phyloP scores from a whole-genome alignment of 192 early-diverging fungal species.

The Rhizophagus clarus region DNA sequence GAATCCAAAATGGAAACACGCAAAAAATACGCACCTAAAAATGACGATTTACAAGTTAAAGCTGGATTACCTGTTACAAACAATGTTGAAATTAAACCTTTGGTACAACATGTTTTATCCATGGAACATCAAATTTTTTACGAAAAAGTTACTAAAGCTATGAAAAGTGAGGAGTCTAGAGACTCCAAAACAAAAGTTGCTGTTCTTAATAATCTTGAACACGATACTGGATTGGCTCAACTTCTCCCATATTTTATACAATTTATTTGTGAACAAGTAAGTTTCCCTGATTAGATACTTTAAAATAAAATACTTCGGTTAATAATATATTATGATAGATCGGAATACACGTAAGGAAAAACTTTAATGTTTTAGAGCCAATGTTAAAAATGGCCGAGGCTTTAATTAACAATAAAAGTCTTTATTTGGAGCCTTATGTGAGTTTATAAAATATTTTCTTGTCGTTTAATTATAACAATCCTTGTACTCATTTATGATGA shows the following conservation, averaged over 20 bases:
- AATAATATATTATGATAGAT: conserved; percentile 46
- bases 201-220: conserved; percentile 80
- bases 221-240: conserved; percentile 93
- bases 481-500: not conserved
- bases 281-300: not conserved
- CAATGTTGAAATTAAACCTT: conserved; percentile 57
- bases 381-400: conserved; percentile 82
- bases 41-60: not conserved
- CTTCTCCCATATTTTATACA: conserved; percentile 95
- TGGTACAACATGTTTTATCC: conserved; percentile 90
- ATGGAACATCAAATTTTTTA: conserved; percentile 94
- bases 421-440: conserved; percentile 95
- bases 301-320: not conserved
- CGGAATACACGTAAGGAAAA: conserved; percentile 73
- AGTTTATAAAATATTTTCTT: conserved; percentile 14
- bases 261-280: conserved; percentile 83
- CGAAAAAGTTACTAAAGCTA: conserved; percentile 83
- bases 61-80: conserved; percentile 1
- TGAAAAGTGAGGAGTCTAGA: conserved; percentile 68
- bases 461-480: not conserved
- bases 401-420: conserved; percentile 81
- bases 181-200: conserved; percentile 55
- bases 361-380: conserved; percentile 66
- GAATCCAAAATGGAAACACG: conserved; percentile 2
- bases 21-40: conserved; percentile 7